These are phyloP conservation scores for Pythium brachiatum DNA, from an alignment of 352 stramenopile genomes.

Conservation along the genomic window DNA sequence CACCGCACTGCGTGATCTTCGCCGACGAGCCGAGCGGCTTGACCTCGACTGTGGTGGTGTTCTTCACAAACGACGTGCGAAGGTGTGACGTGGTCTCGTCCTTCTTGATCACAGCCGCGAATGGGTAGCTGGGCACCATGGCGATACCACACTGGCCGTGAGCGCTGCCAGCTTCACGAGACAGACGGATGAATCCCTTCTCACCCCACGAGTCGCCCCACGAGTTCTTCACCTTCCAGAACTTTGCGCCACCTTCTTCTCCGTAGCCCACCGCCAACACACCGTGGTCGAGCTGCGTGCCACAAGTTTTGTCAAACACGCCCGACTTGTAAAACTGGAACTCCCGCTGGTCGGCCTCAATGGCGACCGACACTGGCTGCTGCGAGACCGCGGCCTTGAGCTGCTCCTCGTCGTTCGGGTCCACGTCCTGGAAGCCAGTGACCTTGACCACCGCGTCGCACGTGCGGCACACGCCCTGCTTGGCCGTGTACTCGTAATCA, in stretches of 20 bases:
- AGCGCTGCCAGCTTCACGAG: slow-evolving; percentile 56
- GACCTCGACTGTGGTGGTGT: slow-evolving; percentile 27
- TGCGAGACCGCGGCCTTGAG: slow-evolving; percentile 89
- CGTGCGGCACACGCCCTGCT: slow-evolving; percentile 67
- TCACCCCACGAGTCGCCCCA: slow-evolving; percentile 93
- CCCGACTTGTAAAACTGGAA: slow-evolving; percentile 98
- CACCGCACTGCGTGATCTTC: slow-evolving; percentile 80
- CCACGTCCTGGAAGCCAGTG: slow-evolving; percentile 87
- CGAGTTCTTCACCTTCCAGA: slow-evolving; percentile 98
- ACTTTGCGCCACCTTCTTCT: slow-evolving; percentile 78
- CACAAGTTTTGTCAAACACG: slow-evolving; percentile 83
- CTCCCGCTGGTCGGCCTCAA: slow-evolving; percentile 91
- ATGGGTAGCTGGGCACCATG: slow-evolving; percentile 72
- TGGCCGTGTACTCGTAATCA: slow-evolving; percentile 94
- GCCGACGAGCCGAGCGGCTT: slow-evolving; percentile 56
- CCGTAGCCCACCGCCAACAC: slow-evolving; percentile 97
- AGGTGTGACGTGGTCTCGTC: slow-evolving; percentile 8
- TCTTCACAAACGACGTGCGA: slow-evolving; percentile 5
- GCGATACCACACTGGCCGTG: slow-evolving; percentile 74
- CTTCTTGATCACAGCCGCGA: slow-evolving; percentile 38
- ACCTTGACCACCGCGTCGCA: slow-evolving; percentile 88
- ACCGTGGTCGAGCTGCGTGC: slow-evolving; percentile 95
- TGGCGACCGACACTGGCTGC: slow-evolving; percentile 93
- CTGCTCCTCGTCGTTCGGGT: slow-evolving; percentile 73
- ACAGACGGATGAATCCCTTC: slow-evolving; percentile 91